phyloP scores from a whole-genome alignment of 2,329 filamentous ascomycete species.

The Aspergillus sp. region DNA sequence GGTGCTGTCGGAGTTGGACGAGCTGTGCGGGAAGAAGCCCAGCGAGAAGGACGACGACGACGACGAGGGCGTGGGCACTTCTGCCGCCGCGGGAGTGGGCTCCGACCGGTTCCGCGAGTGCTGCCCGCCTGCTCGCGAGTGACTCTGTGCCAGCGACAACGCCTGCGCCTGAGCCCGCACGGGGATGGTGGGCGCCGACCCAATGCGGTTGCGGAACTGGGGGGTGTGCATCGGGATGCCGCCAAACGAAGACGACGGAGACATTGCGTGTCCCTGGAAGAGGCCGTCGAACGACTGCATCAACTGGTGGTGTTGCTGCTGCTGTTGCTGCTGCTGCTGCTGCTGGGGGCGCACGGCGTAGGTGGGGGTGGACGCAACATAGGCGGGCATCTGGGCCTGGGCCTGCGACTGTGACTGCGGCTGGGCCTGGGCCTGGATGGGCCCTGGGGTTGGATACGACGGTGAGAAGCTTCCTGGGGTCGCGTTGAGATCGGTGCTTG shows the following conservation, averaged over 20 bases:
- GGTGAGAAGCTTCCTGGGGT: constrained; percentile 25
- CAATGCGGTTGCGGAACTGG: constrained; percentile 35
- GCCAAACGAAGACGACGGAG: constrained; percentile 20
- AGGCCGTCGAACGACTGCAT: constrained; percentile 25
- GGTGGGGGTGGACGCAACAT: constrained; percentile 22
- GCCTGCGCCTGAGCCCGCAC: constrained; percentile 18
- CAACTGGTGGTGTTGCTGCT: constrained; percentile 9
- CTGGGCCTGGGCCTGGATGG: constrained; percentile 16
- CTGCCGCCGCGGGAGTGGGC: background rate
- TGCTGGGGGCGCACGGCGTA: constrained; percentile 5
- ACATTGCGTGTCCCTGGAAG: constrained; percentile 19
- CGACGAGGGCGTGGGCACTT: background rate
- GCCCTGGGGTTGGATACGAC: constrained; percentile 22
- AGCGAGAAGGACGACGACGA: background rate
- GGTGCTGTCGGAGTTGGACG: constrained; percentile 7
- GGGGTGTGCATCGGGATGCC: constrained; percentile 19
- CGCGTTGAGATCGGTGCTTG: constrained; percentile 24
- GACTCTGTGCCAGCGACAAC: too few relatives aligned
- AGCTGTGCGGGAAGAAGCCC: constrained; percentile 6
- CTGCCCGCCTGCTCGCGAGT: background rate
- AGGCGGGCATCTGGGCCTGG: constrained; percentile 27
- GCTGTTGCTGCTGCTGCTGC: background rate
- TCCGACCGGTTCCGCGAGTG: constrained; percentile 23
- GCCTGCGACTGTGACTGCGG: constrained; percentile 2
- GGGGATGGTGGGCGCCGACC: constrained; percentile 34